Evolutionary conservation across 129 eudicot genomes (phyloP), one percentile per base, ranked within the genome.

Genomic region (Rutidosis leptorrhynchoides): DNA sequence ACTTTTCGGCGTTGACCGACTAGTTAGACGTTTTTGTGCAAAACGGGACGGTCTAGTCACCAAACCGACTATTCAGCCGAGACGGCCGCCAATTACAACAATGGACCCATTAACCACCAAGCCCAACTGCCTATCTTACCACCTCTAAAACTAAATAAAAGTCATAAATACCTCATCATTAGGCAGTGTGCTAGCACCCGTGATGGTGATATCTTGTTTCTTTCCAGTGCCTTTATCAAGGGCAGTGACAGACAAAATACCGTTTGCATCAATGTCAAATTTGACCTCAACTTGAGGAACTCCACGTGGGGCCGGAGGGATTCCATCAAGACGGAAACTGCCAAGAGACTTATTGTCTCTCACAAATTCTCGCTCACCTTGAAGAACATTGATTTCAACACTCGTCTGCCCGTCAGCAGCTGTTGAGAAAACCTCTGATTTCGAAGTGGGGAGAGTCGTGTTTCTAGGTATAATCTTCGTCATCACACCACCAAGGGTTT

Each of bases 391-490:
- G 65, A 92, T 92, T 64, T 92, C 98, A 14, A 92, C 98, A 56
- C 98, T 88, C 7, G 98, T 92, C 79, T 92, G 98, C 56, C 98
- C 98, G 76, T 92, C 98, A 64, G 98, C 98, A 60, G 98, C 98
- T 2, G 98, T 92, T 42, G 98, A 92, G 79, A 92, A 92, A 27
- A 92, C 98, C 79, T 92, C 98, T 3, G 98, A 92, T 74, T 92
- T 92, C 33, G 98, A 92, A 12, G 95, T 85, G 78, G 98, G 98
- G 20, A 92, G 74, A 6, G 98, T 92, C 22, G 98, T 92, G 60
- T 92, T 92, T 59, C 98, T 80, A 14, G 95, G 95, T 40, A 92
- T 92, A 55, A 92, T 92, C 85, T 92, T 92, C 51, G 96, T 92
- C 98, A 92, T 92, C 24, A 92, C 98, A 32, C 98, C 98, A 33